These are phyloP conservation scores for Candida nemodendra DNA, from an alignment of 805 yeast species.

Conservation along the genomic window DNA sequence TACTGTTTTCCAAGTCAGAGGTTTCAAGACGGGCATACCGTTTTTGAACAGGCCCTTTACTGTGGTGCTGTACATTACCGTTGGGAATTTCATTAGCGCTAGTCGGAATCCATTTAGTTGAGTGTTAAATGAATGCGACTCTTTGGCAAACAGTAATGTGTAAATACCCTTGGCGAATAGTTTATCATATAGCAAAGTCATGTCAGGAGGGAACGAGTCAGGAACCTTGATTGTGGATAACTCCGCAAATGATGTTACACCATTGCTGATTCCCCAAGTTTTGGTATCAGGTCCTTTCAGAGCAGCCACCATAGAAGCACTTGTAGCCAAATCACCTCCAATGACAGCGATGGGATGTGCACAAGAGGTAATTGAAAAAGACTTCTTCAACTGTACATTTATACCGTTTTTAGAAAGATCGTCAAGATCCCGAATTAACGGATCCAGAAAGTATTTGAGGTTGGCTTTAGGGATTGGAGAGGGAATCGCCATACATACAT, in stretches of 20 bases:
- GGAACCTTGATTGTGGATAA: conserved; percentile 10
- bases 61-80: conserved; percentile 2
- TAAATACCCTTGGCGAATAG: conserved; percentile 17
- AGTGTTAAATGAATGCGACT: neutral
- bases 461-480: conserved; percentile 7
- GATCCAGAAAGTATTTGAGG: conserved; percentile 14
- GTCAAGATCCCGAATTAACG: conserved; percentile 13
- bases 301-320: conserved; percentile 16
- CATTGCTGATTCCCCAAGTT: conserved; percentile 12
- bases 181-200: conserved; percentile 9
- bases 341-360: conserved; percentile 9
- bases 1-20: conserved; percentile 12
- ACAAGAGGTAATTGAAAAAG: neutral
- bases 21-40: conserved; percentile 7
- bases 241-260: conserved; percentile 12
- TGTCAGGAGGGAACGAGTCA: conserved; percentile 14
- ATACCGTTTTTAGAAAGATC: conserved; percentile 12
- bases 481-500: conserved; percentile 12
- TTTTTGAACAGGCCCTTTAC: conserved; percentile 9
- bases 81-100: conserved; percentile 3
- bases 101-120: conserved; percentile 5
- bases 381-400: conserved; percentile 1
- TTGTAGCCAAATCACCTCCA: conserved; percentile 14
- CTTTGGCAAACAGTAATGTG: conserved; percentile 6
- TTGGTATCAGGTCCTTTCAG: conserved; percentile 7